phyloP scores from a whole-genome alignment of 495 filamentous ascomycete species.

The Penicillium canescens region DNA sequence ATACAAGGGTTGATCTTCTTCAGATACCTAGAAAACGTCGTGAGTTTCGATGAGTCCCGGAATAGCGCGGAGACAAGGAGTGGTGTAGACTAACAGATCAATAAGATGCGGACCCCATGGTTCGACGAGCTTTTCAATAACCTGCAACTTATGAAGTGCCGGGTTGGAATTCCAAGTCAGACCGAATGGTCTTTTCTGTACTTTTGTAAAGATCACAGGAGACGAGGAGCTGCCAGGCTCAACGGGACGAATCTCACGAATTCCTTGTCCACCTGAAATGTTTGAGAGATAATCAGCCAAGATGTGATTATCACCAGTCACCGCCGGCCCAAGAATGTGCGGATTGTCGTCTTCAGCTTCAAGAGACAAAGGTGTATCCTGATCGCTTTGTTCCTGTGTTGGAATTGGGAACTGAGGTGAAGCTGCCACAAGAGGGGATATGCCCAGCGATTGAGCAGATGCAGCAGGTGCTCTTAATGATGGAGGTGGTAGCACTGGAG shows the following conservation, averaged over 20 bases:
- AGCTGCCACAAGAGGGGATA: neutral
- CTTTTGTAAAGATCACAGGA: slow-evolving; percentile 9
- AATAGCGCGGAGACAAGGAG: neutral
- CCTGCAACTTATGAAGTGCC: slow-evolving; percentile 11
- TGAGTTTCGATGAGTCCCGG: slow-evolving; percentile 1
- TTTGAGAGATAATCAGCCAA: slow-evolving; percentile 10
- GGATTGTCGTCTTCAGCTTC: slow-evolving; percentile 11
- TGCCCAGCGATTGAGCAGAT: neutral
- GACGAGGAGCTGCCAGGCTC: slow-evolving; percentile 6
- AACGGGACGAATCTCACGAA: slow-evolving; percentile 10
- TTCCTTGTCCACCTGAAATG: slow-evolving; percentile 7
- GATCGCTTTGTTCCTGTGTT: neutral
- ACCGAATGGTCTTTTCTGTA: slow-evolving; percentile 13
- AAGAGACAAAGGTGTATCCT: slow-evolving; percentile 8
- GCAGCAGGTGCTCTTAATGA: neutral
- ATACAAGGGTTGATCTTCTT: slow-evolving; percentile 11
- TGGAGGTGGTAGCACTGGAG: neutral
- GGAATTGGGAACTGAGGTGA: neutral
- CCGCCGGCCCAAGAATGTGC: slow-evolving; percentile 6
- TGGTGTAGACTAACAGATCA: neutral
- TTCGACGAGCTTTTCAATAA: slow-evolving; percentile 16
- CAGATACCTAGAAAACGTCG: slow-evolving; percentile 1
- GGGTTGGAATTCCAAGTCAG: slow-evolving; percentile 10
- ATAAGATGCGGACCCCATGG: slow-evolving; percentile 8
- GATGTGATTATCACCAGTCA: slow-evolving; percentile 8